These are phyloP conservation scores for Zygosaccharomyces sapae DNA, from an alignment of 1,139 yeast species.

Conservation along the genomic window DNA sequence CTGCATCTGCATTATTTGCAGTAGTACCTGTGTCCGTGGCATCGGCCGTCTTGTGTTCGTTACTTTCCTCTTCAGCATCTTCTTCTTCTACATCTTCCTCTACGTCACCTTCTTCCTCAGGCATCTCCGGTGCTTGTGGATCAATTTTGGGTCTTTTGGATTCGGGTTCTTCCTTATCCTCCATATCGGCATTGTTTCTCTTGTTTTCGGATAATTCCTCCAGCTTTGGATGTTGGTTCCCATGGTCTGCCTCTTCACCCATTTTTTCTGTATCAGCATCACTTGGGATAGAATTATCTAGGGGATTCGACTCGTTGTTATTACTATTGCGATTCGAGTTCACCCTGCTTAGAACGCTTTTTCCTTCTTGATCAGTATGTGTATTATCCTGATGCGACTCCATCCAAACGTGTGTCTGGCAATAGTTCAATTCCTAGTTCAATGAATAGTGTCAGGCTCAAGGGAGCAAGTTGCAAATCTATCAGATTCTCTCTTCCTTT, in stretches of 20 bases:
- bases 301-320: too few relatives aligned
- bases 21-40: too few relatives aligned
- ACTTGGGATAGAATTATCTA: slow-evolving; percentile 32
- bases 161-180: slow-evolving; percentile 10
- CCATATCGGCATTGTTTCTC: slow-evolving; percentile 12
- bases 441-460: neutral
- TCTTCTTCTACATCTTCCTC: slow-evolving; percentile 12
- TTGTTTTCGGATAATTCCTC: slow-evolving; percentile 17
- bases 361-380: slow-evolving; percentile 20
- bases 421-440: neutral
- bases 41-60: slow-evolving; percentile 21
- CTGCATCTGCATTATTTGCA: slow-evolving; percentile 12
- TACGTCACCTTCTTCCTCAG: slow-evolving; percentile 14
- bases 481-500: neutral
- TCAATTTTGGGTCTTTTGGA: slow-evolving; percentile 9
- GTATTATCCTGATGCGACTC: neutral
- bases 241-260: slow-evolving; percentile 20
- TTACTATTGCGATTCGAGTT: too few relatives aligned
- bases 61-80: slow-evolving; percentile 17
- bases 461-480: neutral
- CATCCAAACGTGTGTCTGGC: neutral
- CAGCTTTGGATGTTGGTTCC: slow-evolving; percentile 8
- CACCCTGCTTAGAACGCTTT: slow-evolving; percentile 26
- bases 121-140: slow-evolving; percentile 17
- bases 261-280: slow-evolving; percentile 37